Percentiles rank a stretch among this genome's conserved stretches.
These are phyloP conservation scores for Aeschynomene evenia DNA, from an alignment of 306 rosid genomes.

Conservation along the genomic window DNA sequence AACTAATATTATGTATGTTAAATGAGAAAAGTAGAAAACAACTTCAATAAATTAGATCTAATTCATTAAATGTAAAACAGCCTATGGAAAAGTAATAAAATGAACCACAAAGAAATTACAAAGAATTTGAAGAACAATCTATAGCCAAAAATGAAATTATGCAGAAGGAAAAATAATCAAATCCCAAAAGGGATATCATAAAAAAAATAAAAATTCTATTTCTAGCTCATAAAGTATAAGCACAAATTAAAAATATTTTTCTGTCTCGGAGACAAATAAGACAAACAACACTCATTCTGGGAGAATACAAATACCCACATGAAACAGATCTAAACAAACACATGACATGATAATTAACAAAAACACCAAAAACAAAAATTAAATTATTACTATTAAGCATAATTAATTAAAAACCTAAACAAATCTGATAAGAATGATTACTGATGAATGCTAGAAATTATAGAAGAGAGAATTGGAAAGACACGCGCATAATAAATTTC, in stretches of 20 bases:
- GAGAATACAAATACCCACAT: constrained; percentile 17
- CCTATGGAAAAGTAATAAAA: not conserved
- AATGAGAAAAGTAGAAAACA: constrained; percentile 17
- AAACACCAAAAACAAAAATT: not conserved
- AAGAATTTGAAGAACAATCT: not conserved
- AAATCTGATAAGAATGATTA: not conserved
- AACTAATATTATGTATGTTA: not conserved
- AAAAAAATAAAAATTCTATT: not conserved
- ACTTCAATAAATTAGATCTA: constrained; percentile 20
- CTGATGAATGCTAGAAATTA: no score
- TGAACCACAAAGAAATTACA: not conserved
- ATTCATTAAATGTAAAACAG: constrained; percentile 11
- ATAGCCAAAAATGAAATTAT: not conserved
- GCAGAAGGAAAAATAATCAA: not conserved
- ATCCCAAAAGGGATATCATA: not conserved
- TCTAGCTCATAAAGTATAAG: not conserved
- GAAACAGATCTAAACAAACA: constrained; percentile 32
- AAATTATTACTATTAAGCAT: not conserved
- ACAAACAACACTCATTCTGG: constrained; percentile 10
- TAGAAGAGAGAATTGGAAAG: no score
- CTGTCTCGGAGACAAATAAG: not conserved
- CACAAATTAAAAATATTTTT: not conserved
- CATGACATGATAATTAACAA: constrained; percentile 13
- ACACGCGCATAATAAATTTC: not conserved
- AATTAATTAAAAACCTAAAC: not conserved